Conservation (phyloP, 1,284 basidiomycete genomes). For the Testicularia cyperi region DNA sequence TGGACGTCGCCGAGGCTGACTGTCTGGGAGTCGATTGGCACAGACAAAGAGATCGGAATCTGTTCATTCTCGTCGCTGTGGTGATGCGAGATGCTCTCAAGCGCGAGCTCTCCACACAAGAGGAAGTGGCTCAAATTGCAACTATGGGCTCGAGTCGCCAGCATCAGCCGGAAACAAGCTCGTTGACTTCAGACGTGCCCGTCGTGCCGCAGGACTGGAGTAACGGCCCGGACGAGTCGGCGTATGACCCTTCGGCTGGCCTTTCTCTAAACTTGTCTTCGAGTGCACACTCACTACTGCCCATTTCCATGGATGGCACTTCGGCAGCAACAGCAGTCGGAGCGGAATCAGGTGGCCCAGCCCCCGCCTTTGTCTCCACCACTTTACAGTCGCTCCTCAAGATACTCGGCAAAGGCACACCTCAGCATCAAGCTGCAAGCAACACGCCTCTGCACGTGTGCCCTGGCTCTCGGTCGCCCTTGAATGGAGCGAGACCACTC, state of each 20-base stretch:
- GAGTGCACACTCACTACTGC: too few relatives aligned
- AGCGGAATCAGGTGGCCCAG: background rate
- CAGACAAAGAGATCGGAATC: constrained; percentile 27
- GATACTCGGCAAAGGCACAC: constrained; percentile 18
- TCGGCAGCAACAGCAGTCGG: background rate
- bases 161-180: too few relatives aligned
- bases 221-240: too few relatives aligned
- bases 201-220: too few relatives aligned
- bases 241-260: constrained; percentile 18
- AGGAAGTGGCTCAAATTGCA: background rate
- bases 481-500: too few relatives aligned
- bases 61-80: constrained; percentile 50
- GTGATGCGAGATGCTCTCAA: constrained; percentile 39
- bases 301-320: too few relatives aligned
- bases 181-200: too few relatives aligned
- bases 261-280: too few relatives aligned
- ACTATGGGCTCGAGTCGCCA: too few relatives aligned
- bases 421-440: background rate
- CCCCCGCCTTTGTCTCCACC: constrained; percentile 12
- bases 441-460: background rate
- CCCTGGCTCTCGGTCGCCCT: too few relatives aligned
- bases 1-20: constrained; percentile 38
- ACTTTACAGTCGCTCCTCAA: constrained; percentile 28
- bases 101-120: constrained; percentile 8
- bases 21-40: constrained; percentile 28